A percentile compares a stretch with the other conserved stretches of the same genome.
phyloP scores from a whole-genome alignment of 2,329 filamentous ascomycete genomes.

The Emergomyces pasteurianus region DNA sequence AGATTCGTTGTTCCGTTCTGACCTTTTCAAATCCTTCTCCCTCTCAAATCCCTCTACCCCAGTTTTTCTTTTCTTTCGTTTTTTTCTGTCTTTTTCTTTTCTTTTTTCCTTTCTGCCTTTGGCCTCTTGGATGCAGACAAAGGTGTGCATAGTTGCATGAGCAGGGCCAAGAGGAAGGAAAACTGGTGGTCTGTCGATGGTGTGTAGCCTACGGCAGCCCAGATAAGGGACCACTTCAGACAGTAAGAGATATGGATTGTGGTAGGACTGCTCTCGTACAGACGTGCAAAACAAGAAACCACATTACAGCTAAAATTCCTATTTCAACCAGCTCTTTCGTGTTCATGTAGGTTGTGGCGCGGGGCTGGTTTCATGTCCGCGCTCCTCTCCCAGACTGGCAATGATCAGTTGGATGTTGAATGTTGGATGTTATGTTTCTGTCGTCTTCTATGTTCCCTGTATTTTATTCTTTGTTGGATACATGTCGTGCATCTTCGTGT shows the following conservation, averaged over 20 bases:
- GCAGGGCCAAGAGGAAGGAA: not conserved
- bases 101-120: no score
- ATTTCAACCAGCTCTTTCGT: not conserved
- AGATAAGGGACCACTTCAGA: not conserved
- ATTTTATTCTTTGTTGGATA: not conserved
- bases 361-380: not conserved
- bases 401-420: not conserved
- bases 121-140: not conserved
- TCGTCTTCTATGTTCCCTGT: not conserved
- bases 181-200: not conserved
- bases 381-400: not conserved
- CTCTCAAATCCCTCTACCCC: no score
- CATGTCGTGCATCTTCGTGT: not conserved
- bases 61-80: not conserved
- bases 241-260: not conserved
- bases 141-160: not conserved
- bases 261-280: not conserved
- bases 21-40: no score
- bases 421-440: not conserved
- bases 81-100: no score
- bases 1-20: not conserved
- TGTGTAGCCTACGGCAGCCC: not conserved
- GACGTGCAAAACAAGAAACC: not conserved
- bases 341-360: not conserved
- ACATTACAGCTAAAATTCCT: not conserved